Evolutionary conservation across 2,329 filamentous ascomycete genomes (phyloP).

Genomic region (Talaromyces funiculosus): DNA sequence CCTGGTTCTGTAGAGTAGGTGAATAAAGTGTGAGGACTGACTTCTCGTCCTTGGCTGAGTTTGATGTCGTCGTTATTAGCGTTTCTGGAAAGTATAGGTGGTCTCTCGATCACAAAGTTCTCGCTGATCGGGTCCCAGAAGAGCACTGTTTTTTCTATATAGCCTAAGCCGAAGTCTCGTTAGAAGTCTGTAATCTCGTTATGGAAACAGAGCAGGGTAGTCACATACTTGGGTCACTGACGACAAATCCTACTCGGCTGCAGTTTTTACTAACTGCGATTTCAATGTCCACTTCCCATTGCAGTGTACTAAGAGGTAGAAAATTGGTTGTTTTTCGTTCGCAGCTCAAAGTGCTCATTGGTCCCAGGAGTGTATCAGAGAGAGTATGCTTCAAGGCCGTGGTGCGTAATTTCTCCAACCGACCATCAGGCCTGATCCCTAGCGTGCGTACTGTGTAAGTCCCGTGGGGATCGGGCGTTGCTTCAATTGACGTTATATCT

Average conservation of each 20-base stretch:
- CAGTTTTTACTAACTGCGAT: constrained; percentile 24
- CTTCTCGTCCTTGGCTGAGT: constrained; percentile 32
- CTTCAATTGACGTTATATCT: constrained; percentile 41
- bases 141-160: constrained; percentile 30
- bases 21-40: constrained; percentile 47
- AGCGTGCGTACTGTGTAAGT: constrained; percentile 42
- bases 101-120: constrained; percentile 30
- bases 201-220: background rate
- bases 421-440: constrained; percentile 29
- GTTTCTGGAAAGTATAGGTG: constrained; percentile 14
- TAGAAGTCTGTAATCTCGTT: constrained; percentile 18
- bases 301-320: constrained; percentile 16
- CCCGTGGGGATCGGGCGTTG: constrained; percentile 18
- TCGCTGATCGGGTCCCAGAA: constrained; percentile 36
- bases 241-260: constrained; percentile 25
- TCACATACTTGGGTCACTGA: constrained; percentile 23
- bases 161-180: background rate
- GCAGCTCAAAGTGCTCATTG: background rate
- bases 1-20: constrained; percentile 16
- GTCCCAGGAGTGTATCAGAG: background rate
- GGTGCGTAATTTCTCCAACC: constrained; percentile 24
- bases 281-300: constrained; percentile 25
- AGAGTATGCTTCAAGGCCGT: constrained; percentile 10
- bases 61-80: constrained; percentile 11
- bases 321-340: background rate